These are phyloP conservation scores for Dichotomopilus funicola DNA, from an alignment of 2,329 filamentous ascomycete species.

Conservation along the genomic window DNA sequence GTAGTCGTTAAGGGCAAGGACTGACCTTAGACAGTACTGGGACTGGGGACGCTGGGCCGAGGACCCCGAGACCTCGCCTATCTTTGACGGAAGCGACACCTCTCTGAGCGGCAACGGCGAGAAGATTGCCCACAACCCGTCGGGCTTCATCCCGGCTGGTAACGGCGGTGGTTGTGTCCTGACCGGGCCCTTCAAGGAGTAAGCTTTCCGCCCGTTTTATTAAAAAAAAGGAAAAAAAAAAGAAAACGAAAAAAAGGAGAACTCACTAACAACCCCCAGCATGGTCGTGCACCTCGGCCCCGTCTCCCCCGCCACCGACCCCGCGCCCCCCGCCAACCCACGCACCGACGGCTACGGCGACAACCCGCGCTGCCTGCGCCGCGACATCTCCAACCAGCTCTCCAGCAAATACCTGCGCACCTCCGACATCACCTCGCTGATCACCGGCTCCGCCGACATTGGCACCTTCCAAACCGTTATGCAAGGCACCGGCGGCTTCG, in stretches of 20 bases:
- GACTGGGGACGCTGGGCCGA: constrained; percentile 44
- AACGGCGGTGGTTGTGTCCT: constrained; percentile 49
- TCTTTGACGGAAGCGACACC: constrained; percentile 49
- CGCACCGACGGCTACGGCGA: constrained; percentile 32
- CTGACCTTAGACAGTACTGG: constrained; percentile 35
- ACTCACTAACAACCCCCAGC: constrained; percentile 15
- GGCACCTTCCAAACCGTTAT: constrained; percentile 39
- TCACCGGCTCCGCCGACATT: constrained; percentile 33
- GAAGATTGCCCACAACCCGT: constrained; percentile 25
- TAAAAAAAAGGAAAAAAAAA: too few species aligned
- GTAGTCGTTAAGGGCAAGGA: constrained; percentile 3
- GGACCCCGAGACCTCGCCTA: constrained; percentile 41
- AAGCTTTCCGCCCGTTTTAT: constrained; percentile 5
- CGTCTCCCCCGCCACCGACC: constrained; percentile 24
- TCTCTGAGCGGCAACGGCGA: constrained; percentile 44
- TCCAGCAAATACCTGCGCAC: constrained; percentile 23
- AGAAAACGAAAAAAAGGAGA: too few species aligned
- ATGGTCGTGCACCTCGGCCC: constrained; percentile 35
- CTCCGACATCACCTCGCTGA: constrained; percentile 31
- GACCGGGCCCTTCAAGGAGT: constrained; percentile 46
- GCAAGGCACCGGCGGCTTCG: constrained; percentile 30
- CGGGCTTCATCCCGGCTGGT: constrained; percentile 36
- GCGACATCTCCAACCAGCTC: constrained; percentile 34
- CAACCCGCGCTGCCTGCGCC: constrained; percentile 42
- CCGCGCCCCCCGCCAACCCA: constrained; percentile 27